These are phyloP conservation scores for Phyllosticta capitalensis DNA, from an alignment of 2,329 filamentous ascomycete genomes.

Conservation along the genomic window DNA sequence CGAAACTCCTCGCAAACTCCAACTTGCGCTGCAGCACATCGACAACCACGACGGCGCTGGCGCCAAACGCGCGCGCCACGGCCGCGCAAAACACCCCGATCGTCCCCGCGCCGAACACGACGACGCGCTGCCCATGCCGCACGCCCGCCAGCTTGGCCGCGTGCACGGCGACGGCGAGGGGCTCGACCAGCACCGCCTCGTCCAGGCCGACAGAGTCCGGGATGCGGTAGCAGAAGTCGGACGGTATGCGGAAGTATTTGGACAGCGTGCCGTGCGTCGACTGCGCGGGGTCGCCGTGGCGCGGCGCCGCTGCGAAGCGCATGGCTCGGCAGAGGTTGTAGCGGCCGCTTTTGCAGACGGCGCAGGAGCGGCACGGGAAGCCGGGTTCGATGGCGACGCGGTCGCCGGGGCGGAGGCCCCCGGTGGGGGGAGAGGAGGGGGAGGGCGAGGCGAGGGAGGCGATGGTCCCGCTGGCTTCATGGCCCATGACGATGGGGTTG, in stretches of 20 bases:
- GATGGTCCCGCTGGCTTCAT: slow-evolving; percentile 6
- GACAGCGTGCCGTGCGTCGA: slow-evolving; percentile 9
- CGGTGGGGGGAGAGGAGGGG: not conserved
- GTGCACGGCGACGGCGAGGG: slow-evolving; percentile 8
- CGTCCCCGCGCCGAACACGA: slow-evolving; percentile 33
- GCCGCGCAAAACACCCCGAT: slow-evolving; percentile 77
- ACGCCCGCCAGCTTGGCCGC: not conserved
- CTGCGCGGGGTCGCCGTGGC: not conserved
- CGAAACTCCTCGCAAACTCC: slow-evolving; percentile 61
- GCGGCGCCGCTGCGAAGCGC: slow-evolving; percentile 75
- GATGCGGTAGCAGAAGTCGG: slow-evolving; percentile 12
- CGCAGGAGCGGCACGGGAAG: slow-evolving; percentile 10
- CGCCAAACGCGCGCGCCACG: slow-evolving; percentile 70
- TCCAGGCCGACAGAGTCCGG: slow-evolving; percentile 4
- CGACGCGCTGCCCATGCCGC: slow-evolving; percentile 23
- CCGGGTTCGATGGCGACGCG: slow-evolving; percentile 9
- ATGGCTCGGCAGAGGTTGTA: slow-evolving; percentile 82
- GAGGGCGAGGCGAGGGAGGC: not conserved
- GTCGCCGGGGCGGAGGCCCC: not conserved
- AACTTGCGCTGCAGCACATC: slow-evolving; percentile 70
- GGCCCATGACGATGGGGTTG: slow-evolving; percentile 10
- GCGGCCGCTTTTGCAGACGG: slow-evolving; percentile 39
- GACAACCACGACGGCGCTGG: slow-evolving; percentile 63
- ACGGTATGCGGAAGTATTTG: slow-evolving; percentile 12
- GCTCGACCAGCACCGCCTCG: slow-evolving; percentile 13